phyloP scores from a whole-genome alignment of 805 yeast genomes.

The Yarrowia porcina region DNA sequence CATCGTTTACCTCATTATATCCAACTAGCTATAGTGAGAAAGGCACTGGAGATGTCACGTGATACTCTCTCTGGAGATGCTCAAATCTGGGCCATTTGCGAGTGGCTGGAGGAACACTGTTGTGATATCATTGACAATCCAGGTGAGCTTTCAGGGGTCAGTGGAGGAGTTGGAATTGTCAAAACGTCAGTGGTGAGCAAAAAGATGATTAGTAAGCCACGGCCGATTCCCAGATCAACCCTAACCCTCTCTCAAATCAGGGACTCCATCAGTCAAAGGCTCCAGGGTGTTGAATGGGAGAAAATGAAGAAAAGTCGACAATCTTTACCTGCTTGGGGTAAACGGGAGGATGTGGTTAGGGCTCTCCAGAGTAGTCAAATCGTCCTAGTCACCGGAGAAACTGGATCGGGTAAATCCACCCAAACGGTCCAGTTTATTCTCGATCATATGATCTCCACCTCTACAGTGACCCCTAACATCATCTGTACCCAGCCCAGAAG shows the following conservation, averaged over 20 bases:
- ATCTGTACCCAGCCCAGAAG: conserved; percentile 95
- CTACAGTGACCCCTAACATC: conserved; percentile 52
- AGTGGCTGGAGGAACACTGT: conserved; percentile 71
- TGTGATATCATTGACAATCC: conserved; percentile 63
- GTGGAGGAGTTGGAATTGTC: conserved; percentile 32
- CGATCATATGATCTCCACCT: conserved; percentile 53
- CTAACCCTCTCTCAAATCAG: not conserved
- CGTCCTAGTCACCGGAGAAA: conserved; percentile 87
- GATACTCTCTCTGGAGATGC: conserved; percentile 59
- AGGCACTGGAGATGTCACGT: conserved; percentile 36
- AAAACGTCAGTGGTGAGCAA: conserved; percentile 23
- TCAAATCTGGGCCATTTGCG: conserved; percentile 62
- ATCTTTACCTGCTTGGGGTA: conserved; percentile 80
- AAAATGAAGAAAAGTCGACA: conserved; percentile 48
- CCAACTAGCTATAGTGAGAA: conserved; percentile 37
- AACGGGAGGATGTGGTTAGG: conserved; percentile 52
- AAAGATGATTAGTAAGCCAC: not conserved
- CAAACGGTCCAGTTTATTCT: conserved; percentile 87
- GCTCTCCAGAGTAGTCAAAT: conserved; percentile 59
- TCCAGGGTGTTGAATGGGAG: not conserved
- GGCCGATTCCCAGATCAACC: not conserved
- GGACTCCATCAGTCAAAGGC: not conserved
- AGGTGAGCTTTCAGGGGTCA: conserved; percentile 54
- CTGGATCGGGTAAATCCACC: conserved; percentile 96
- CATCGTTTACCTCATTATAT: conserved; percentile 36